phyloP scores from a whole-genome alignment of 108 stramenopile species.

The Nitzschia sp. region DNA sequence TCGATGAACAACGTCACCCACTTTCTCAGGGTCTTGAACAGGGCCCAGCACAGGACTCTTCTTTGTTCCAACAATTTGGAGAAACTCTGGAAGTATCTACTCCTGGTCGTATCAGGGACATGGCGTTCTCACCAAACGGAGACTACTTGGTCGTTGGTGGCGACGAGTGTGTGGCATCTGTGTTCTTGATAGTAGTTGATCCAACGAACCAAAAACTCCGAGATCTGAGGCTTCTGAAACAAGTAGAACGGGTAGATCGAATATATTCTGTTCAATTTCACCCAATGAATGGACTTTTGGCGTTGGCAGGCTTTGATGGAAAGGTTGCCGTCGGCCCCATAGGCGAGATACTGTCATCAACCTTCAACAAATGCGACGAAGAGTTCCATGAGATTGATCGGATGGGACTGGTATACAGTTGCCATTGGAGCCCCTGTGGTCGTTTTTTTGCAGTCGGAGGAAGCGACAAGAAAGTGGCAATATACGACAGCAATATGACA shows the following conservation, averaged over 20 bases:
- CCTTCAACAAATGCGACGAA: neutral
- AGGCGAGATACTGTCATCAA: neutral
- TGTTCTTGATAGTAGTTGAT: constrained; percentile 21
- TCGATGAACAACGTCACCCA: constrained; percentile 14
- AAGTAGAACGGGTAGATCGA: constrained; percentile 49
- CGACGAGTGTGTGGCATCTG: constrained; percentile 33
- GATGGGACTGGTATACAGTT: constrained; percentile 36
- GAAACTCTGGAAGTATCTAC: constrained; percentile 24
- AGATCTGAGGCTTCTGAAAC: constrained; percentile 20
- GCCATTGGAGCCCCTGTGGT: constrained; percentile 52
- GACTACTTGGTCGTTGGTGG: constrained; percentile 29
- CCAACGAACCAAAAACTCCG: neutral
- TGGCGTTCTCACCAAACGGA: constrained; percentile 22
- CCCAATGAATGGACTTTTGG: constrained; percentile 28
- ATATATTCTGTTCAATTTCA: constrained; percentile 47
- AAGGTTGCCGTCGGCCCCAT: constrained; percentile 33
- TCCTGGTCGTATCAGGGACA: constrained; percentile 24
- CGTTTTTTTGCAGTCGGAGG: constrained; percentile 40
- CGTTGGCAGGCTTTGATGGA: constrained; percentile 56
- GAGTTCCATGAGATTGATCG: constrained; percentile 19
- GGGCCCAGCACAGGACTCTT: neutral
- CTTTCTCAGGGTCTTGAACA: neutral
- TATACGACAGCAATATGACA: constrained; percentile 19
- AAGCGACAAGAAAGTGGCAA: constrained; percentile 35
- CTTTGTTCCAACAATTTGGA: neutral